phyloP scores from a whole-genome alignment of 345 rosid species.

The Isatis tinctoria region DNA sequence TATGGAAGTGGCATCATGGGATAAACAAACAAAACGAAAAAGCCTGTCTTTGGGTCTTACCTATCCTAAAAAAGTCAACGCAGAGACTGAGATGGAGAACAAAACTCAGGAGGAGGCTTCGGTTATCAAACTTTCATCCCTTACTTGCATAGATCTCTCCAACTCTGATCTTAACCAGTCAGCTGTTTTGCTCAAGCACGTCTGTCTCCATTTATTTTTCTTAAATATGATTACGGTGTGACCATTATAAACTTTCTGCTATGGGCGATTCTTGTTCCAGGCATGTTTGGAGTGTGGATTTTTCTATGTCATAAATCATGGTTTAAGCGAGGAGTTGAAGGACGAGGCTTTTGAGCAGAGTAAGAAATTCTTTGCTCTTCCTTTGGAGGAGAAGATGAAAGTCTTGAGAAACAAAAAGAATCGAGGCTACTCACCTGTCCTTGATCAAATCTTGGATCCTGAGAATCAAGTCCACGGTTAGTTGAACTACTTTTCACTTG shows the following conservation, averaged over 20 bases:
- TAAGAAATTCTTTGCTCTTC: slow-evolving; percentile 54
- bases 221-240: no score
- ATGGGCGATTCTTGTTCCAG: slow-evolving; percentile 26
- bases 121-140: slow-evolving; percentile 9
- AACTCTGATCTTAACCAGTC: no score
- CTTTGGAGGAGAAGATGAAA: slow-evolving; percentile 55
- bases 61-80: background rate
- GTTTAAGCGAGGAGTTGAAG: slow-evolving; percentile 61
- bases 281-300: slow-evolving; percentile 82
- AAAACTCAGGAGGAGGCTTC: background rate
- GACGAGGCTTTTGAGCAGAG: slow-evolving; percentile 60
- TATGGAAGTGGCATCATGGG: no score
- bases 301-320: slow-evolving; percentile 80
- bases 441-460: slow-evolving; percentile 66
- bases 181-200: no score
- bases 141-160: background rate
- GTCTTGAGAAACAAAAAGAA: slow-evolving; percentile 61
- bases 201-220: no score
- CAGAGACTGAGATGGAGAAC: background rate
- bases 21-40: background rate
- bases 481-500: background rate
- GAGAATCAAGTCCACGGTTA: slow-evolving; percentile 14
- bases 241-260: background rate
- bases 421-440: slow-evolving; percentile 69
- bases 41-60: background rate